Evolutionary conservation across 1,139 yeast species (phyloP).

Genomic region (Pichia cactophila): DNA sequence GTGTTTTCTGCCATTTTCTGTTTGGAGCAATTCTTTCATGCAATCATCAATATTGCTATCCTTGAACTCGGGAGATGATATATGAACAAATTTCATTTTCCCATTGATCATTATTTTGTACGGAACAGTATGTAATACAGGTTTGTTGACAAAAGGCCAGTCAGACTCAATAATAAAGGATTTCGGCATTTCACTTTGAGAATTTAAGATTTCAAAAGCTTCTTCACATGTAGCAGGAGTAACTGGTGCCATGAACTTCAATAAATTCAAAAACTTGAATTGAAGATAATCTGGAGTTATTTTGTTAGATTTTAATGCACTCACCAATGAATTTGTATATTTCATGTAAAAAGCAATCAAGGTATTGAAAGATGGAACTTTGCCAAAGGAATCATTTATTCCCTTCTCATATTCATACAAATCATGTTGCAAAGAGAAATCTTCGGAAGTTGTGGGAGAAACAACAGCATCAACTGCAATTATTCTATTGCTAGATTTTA

Average conservation of each 20-base stretch:
- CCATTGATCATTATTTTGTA: slow-evolving; percentile 66
- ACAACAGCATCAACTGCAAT: slow-evolving; percentile 1
- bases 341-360: slow-evolving; percentile 88
- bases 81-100: slow-evolving; percentile 46
- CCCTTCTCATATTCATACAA: slow-evolving; percentile 42
- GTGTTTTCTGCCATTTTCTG: slow-evolving; percentile 30
- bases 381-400: slow-evolving; percentile 53
- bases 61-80: slow-evolving; percentile 31
- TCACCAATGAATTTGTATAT: slow-evolving; percentile 49
- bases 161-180: slow-evolving; percentile 36
- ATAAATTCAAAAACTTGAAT: slow-evolving; percentile 32
- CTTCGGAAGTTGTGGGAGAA: slow-evolving; percentile 27
- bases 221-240: slow-evolving; percentile 82
- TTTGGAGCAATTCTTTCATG: slow-evolving; percentile 24
- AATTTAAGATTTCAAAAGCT: slow-evolving; percentile 53
- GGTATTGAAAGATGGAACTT: slow-evolving; percentile 65
- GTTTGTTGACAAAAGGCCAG: slow-evolving; percentile 44
- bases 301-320: slow-evolving; percentile 30
- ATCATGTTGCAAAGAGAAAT: slow-evolving; percentile 50
- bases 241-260: slow-evolving; percentile 61
- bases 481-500: slow-evolving; percentile 1
- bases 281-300: slow-evolving; percentile 5
- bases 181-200: slow-evolving; percentile 10
- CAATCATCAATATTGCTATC: slow-evolving; percentile 30
- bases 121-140: slow-evolving; percentile 31